Base-by-base conservation (phyloP, 352 stramenopile species). In the Globisporangium cylindrosporum region DNA sequence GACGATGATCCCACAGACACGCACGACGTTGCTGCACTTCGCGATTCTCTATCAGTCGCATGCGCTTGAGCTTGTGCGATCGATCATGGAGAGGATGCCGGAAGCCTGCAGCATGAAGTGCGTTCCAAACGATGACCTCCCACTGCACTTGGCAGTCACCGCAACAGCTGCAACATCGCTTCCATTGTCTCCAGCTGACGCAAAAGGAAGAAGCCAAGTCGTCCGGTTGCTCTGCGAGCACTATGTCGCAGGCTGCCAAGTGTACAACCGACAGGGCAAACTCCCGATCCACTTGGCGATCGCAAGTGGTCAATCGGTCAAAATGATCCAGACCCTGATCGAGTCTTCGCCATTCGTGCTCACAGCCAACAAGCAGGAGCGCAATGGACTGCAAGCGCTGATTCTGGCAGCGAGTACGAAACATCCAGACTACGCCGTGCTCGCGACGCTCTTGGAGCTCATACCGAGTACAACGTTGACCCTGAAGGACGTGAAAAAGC, bases 1-100 rank as follows among this genome's bases (percentile, higher is more conserved):
- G 38, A 76, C 68, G 15, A 84, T 73, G 24, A 76, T 89, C 32
- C 9, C 34, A 15, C 68, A 55, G 1, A 88, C 75, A 8, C 62
- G 67, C 18, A 86, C 74, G 24, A 89, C 84, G 7, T 67, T 91
- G 15, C 62, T 93, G 32, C 85, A 91, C 22, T 93, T 89, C 34
- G 72, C 67, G 12, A 59, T 91, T 7, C 59, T 91, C 0, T 79
- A 91, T 62, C 73, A 83, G 6, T 65, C 74, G 6, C 32, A 59
- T 18, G 55, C 66, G n/a, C 67, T 68, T 0, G 43, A 34, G n/a
- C 62, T 88, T 24, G 48, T 89, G 0, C 65, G 73, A 14, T 43
- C 73, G 24, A 22, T 93, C 9, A 25, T 90, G 1, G 58, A 66
- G 0, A 48, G 48, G 5, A 75, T 81, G 65, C 77, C 81, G 3